Base-by-base conservation (phyloP, 1,284 basidiomycete species). In the Laetiporus sulphureus region DNA sequence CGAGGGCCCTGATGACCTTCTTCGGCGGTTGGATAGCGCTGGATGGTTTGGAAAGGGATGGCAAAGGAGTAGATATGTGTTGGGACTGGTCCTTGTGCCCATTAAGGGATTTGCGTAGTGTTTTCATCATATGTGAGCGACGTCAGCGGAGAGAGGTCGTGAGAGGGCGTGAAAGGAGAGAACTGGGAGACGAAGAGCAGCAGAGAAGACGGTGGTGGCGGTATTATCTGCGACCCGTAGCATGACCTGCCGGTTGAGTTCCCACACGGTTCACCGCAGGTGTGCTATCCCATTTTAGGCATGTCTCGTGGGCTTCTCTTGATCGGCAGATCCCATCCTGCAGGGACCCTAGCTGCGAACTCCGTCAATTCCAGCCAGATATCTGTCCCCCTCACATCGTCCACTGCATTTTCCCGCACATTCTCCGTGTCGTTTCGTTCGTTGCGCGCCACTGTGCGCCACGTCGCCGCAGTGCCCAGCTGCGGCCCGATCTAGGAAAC, bases 1-100 rank as follows among this genome's bases (percentile, higher is more conserved):
- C 64, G 48, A 88, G 71, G 4, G 96, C 94, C 45, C 90, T 84
- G 57, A 99, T 96, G 58, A 98, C 94, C 62, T 93, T 95, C 66
- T 95, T 89, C 1, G 96, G 93, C 2, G 93, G 93, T 4, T 82
- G 66, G 45, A 89, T 78, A 35, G 83, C 74, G 33, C 78, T 67
- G 15, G 77, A 65, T 2, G 86, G 81, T 55, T 83, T 83, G 35
- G 80, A 79, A 24, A 89, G 67, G 29, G 77, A 53, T 20, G 81
- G 77, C 35, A 79, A 64, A 6, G 78, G 81, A 0, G 78, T 83
- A 32, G 82, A 83, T 36, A 84, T 85, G 54, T 79, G 73, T 11
- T 76, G 73, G 41, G 72, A 69, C 59, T 46, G 72, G 34, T 83
- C 79, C 54, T 74, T 79, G 65, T 67, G 71, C 57, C 71, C 69